Evolutionary conservation across 768 basidiomycete species (phyloP).

Genomic region (Sarcodon aspratus): DNA sequence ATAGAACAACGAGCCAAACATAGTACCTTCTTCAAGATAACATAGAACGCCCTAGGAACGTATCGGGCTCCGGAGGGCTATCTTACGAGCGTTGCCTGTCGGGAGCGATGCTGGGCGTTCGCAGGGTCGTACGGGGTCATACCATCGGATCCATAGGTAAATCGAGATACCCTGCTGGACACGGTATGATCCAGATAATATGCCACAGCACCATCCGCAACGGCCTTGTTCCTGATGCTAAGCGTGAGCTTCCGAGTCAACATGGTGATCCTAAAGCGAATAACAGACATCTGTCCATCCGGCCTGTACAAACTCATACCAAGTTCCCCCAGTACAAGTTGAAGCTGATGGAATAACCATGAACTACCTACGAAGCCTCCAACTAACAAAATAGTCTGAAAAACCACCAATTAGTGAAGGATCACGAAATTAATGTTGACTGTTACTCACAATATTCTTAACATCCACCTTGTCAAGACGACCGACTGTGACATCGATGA

Average conservation of each 20-base stretch:
- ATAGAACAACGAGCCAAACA: background rate
- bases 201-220: slow-evolving; percentile 38
- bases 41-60: background rate
- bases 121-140: slow-evolving; percentile 20
- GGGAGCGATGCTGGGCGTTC: slow-evolving; percentile 28
- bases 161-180: slow-evolving; percentile 31
- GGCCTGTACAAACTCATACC: background rate
- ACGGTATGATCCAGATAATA: slow-evolving; percentile 37
- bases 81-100: slow-evolving; percentile 15
- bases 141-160: slow-evolving; percentile 36
- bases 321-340: background rate
- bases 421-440: background rate
- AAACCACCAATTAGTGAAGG: background rate
- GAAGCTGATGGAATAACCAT: background rate
- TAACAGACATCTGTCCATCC: background rate
- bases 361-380: background rate
- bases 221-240: slow-evolving; percentile 39
- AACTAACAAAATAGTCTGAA: background rate
- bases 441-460: background rate
- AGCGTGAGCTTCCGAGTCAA: background rate
- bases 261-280: background rate
- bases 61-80: background rate
- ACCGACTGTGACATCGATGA: background rate
- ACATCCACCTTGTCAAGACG: background rate
- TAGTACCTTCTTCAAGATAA: background rate